phyloP scores from a whole-genome alignment of 2,329 filamentous ascomycete species.

The Colletotrichum scovillei region DNA sequence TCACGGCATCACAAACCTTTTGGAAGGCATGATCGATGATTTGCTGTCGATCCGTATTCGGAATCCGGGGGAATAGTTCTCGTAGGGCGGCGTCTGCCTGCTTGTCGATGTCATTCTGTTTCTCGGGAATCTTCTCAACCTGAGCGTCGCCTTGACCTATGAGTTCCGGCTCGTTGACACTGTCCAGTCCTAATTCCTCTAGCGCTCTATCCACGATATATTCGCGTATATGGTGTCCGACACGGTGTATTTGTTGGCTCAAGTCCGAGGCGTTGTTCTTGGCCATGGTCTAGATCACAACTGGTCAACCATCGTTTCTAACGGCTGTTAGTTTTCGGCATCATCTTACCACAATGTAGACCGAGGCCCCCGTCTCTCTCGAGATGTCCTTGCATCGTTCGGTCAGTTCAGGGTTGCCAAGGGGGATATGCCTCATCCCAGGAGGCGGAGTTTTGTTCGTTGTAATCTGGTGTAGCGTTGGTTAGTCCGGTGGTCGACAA shows the following conservation, averaged over 20 bases:
- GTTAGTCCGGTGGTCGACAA: conserved; percentile 15
- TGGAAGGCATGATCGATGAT: conserved; percentile 73
- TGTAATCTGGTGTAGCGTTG: conserved; percentile 57
- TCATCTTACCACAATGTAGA: conserved; percentile 71
- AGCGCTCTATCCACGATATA: conserved; percentile 68
- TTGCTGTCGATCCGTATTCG: conserved; percentile 70
- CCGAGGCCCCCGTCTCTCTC: conserved; percentile 69
- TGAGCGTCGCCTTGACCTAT: conserved; percentile 28
- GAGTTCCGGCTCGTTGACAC: conserved; percentile 35
- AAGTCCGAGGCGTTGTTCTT: conserved; percentile 49
- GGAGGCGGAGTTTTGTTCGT: conserved; percentile 64
- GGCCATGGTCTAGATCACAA: conserved; percentile 10
- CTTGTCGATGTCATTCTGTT: conserved; percentile 68
- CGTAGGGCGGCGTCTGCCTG: conserved; percentile 72
- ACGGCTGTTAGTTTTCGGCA: background rate
- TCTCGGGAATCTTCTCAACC: conserved; percentile 67
- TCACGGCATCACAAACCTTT: conserved; percentile 58
- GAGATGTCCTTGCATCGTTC: conserved; percentile 73
- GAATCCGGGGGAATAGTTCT: conserved; percentile 74
- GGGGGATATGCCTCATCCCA: conserved; percentile 72
- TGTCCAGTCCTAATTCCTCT: conserved; percentile 34
- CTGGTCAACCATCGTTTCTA: background rate
- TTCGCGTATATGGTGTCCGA: conserved; percentile 70
- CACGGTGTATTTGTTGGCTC: conserved; percentile 66
- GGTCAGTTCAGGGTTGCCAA: conserved; percentile 71